Evolutionary conservation across 331 rosid species (phyloP).

Genomic region (Cydonia oblonga): DNA sequence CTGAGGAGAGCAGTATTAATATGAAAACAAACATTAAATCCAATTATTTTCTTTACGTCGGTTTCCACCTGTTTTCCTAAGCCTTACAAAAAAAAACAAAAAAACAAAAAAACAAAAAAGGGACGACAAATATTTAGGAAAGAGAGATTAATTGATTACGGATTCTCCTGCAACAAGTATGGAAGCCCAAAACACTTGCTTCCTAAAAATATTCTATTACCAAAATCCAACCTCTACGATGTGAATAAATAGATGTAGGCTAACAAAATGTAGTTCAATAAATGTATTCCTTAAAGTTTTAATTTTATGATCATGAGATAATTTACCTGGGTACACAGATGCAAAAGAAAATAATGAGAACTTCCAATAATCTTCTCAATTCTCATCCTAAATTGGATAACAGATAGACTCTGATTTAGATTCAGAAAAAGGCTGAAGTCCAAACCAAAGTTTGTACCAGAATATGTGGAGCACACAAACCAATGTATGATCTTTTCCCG

Average conservation of each 20-base stretch:
- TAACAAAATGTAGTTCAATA: background rate
- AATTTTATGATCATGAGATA: background rate
- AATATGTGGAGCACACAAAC: conserved; percentile 29
- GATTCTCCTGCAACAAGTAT: too few relatives aligned
- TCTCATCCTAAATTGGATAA: conserved; percentile 58
- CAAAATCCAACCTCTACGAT: too few relatives aligned
- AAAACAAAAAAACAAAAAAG: too few relatives aligned
- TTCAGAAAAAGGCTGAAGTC: too few relatives aligned
- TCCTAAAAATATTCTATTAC: too few relatives aligned
- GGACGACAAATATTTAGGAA: too few relatives aligned
- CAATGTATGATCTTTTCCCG: conserved; percentile 88
- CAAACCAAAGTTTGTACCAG: background rate
- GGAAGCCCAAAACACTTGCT: too few relatives aligned
- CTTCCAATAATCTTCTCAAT: conserved; percentile 60
- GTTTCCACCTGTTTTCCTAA: too few relatives aligned
- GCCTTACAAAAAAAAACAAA: too few relatives aligned
- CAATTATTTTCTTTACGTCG: too few relatives aligned
- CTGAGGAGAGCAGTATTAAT: too few relatives aligned
- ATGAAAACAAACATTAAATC: too few relatives aligned
- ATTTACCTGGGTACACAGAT: conserved; percentile 82
- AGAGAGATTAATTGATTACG: background rate
- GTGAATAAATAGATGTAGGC: background rate
- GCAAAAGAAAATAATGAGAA: conserved; percentile 80
- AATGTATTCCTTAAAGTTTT: background rate
- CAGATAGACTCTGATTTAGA: conserved; percentile 13